Evolutionary conservation across 1,139 yeast species (phyloP).

Genomic region (Saccharomyces hybrid): DNA sequence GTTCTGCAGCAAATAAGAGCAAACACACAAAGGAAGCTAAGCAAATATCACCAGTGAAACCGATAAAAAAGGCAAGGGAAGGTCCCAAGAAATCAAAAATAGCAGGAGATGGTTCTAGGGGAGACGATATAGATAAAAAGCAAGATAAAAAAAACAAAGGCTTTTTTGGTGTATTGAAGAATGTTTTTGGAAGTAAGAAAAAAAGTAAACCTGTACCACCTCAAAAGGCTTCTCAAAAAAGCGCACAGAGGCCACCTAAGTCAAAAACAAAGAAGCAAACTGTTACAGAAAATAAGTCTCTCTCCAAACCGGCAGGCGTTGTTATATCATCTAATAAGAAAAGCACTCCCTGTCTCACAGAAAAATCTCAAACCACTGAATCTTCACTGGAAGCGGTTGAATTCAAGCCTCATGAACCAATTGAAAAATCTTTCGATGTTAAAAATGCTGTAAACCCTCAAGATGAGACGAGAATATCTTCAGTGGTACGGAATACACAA

Average conservation of each 20-base stretch:
- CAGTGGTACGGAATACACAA: constrained; percentile 10
- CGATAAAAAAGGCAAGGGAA: neutral
- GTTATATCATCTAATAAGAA: neutral
- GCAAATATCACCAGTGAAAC: neutral
- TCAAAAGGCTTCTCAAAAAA: neutral
- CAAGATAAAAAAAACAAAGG: constrained; percentile 5
- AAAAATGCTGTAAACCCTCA: neutral
- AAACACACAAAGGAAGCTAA: neutral
- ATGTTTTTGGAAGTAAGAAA: constrained; percentile 15
- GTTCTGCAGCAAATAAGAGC: neutral
- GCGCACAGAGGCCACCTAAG: neutral
- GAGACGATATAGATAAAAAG: neutral
- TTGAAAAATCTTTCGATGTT: neutral
- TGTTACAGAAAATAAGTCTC: neutral
- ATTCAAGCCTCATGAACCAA: neutral
- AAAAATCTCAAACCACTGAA: neutral
- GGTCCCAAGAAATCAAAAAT: neutral
- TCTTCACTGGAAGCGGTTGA: neutral
- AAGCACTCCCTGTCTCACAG: neutral
- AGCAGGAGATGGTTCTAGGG: neutral
- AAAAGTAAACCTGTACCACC: constrained; percentile 5
- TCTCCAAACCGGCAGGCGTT: neutral
- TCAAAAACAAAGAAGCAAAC: neutral
- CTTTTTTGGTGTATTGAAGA: constrained; percentile 13
- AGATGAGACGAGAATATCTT: constrained; percentile 10